Conservation (phyloP, 768 basidiomycete species). For the Naganishia randhawae region DNA sequence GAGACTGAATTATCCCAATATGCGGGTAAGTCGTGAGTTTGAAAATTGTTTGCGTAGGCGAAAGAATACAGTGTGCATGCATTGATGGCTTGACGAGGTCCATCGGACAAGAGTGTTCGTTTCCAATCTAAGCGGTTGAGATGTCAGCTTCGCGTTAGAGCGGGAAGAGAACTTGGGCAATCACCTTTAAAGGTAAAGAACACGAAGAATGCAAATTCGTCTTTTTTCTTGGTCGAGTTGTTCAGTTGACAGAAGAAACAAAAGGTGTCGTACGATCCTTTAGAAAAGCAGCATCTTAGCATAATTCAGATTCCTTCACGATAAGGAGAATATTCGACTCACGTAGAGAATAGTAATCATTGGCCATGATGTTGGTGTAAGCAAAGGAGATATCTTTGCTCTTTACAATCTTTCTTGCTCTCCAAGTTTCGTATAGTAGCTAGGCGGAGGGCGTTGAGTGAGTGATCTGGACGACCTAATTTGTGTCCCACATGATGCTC, state of each 20-base stretch:
- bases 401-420: slow-evolving; percentile 87
- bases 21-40: slow-evolving; percentile 58
- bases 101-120: slow-evolving; percentile 82
- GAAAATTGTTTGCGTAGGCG: slow-evolving; percentile 69
- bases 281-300: slow-evolving; percentile 40
- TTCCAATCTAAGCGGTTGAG: slow-evolving; percentile 65
- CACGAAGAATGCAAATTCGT: slow-evolving; percentile 97
- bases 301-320: neutral
- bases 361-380: slow-evolving; percentile 95
- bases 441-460: slow-evolving; percentile 41
- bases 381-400: slow-evolving; percentile 96
- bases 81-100: slow-evolving; percentile 95
- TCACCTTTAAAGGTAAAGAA: slow-evolving; percentile 99
- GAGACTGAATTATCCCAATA: slow-evolving; percentile 60
- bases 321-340: slow-evolving; percentile 47
- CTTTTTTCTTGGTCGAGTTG: slow-evolving; percentile 90
- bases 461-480: neutral
- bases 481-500: slow-evolving; percentile 45
- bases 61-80: slow-evolving; percentile 94
- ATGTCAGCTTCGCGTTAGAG: neutral
- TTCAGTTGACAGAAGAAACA: slow-evolving; percentile 97
- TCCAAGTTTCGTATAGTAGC: slow-evolving; percentile 88
- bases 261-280: slow-evolving; percentile 76
- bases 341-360: slow-evolving; percentile 94
- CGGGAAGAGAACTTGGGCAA: slow-evolving; percentile 40